These are phyloP conservation scores for Amborella trichopoda DNA, from an alignment of 164 flowering plant species.

Conservation along the genomic window DNA sequence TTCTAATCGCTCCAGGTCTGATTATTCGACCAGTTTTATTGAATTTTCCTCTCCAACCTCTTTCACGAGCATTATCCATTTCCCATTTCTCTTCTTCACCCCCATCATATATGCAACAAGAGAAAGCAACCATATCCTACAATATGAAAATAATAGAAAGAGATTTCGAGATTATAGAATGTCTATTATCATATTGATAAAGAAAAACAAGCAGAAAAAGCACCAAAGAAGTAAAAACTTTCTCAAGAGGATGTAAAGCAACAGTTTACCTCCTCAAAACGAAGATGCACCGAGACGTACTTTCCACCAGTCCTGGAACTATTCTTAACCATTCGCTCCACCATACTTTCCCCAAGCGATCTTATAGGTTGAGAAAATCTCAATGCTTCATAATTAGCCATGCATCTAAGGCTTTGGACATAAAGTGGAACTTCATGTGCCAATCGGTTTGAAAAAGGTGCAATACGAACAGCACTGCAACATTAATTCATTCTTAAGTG, in stretches of 20 bases:
- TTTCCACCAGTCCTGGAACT: slow-evolving; percentile 63
- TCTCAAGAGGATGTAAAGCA: slow-evolving; percentile 2
- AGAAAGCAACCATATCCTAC: slow-evolving; percentile 98
- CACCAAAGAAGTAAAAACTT: background rate
- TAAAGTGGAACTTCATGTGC: slow-evolving; percentile 69
- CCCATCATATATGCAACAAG: slow-evolving; percentile 94
- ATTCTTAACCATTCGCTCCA: slow-evolving; percentile 65
- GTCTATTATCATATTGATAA: too few species aligned
- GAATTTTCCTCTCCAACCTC: slow-evolving; percentile 90
- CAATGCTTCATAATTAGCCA: slow-evolving; percentile 79
- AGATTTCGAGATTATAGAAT: too few species aligned
- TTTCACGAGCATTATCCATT: slow-evolving; percentile 90
- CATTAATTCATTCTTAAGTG: too few species aligned
- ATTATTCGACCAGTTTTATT: slow-evolving; percentile 65
- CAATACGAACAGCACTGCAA: slow-evolving; percentile 85
- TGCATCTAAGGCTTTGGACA: slow-evolving; percentile 77
- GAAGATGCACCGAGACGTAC: slow-evolving; percentile 92
- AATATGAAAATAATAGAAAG: background rate
- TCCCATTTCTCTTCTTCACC: slow-evolving; percentile 89
- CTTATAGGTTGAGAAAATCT: slow-evolving; percentile 73
- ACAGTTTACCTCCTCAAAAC: slow-evolving; percentile 73
- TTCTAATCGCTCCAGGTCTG: slow-evolving; percentile 71
- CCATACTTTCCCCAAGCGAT: slow-evolving; percentile 70
- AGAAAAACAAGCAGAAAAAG: too few species aligned
- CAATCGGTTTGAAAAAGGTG: slow-evolving; percentile 95